Percentiles rank a stretch among this genome's conserved stretches.
Conservation (phyloP, 2,329 filamentous ascomycete genomes). For the Diplodia mutila region DNA sequence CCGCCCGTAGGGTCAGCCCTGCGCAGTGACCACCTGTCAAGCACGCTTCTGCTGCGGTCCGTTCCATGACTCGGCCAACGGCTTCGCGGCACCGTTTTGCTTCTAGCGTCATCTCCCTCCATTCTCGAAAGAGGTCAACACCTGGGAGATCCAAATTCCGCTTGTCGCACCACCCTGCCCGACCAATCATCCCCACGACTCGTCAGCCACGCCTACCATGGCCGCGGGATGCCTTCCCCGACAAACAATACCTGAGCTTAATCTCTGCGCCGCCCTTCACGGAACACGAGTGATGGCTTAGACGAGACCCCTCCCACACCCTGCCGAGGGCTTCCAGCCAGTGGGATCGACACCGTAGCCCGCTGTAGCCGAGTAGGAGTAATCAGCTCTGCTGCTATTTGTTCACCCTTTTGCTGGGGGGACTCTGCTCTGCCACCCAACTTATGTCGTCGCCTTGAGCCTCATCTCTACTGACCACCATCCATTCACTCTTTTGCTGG, state of each 20-base stretch:
- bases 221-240: neutral
- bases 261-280: neutral
- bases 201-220: neutral
- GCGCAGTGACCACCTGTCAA: neutral
- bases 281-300: neutral
- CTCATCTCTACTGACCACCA: constrained; percentile 15
- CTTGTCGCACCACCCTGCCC: neutral
- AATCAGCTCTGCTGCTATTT: constrained; percentile 20
- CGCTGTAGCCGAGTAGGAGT: constrained; percentile 4
- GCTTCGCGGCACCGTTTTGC: neutral
- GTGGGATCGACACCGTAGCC: neutral
- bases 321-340: constrained; percentile 1
- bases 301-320: neutral
- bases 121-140: neutral
- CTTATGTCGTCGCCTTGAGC: constrained; percentile 14
- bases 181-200: neutral
- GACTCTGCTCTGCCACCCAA: neutral
- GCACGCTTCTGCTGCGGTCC: constrained; percentile 4
- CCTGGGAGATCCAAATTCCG: constrained; percentile 17
- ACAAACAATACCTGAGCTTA: neutral
- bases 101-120: neutral
- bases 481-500: constrained; percentile 23
- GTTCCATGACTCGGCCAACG: constrained; percentile 9
- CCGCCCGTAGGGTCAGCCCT: neutral
- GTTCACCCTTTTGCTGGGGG: constrained; percentile 7